phyloP scores from a whole-genome alignment of 129 eudicot genomes.

The sunflower (Helianthus annuus) region HanXRQr2.0-SUNRISE NC_035437.2:130007786-130008285 shows the following conservation, averaged over 20 bases:
- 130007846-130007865: neutral
- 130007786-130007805: slow-evolving; percentile 5
- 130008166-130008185: neutral
- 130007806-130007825: slow-evolving; percentile 15
- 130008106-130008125: too few relatives aligned
- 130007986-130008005: neutral
- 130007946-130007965: slow-evolving; percentile 8
- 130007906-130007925: slow-evolving; percentile 8
- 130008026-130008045: slow-evolving; percentile 31
- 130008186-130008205: slow-evolving; percentile 15
- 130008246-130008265: neutral
- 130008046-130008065: slow-evolving; percentile 9
- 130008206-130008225: neutral
- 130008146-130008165: neutral
- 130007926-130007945: slow-evolving; percentile 17
- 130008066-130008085: neutral
- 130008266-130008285: neutral
- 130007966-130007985: neutral
- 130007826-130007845: slow-evolving; percentile 7
- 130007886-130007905: slow-evolving; percentile 10
- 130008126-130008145: neutral
- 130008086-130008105: slow-evolving; percentile 3
- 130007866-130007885: slow-evolving; percentile 7
- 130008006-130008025: slow-evolving; percentile 17
- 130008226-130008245: neutral